Conservation (phyloP, 345 rosid genomes). For the Linum usitatissimum region DNA sequence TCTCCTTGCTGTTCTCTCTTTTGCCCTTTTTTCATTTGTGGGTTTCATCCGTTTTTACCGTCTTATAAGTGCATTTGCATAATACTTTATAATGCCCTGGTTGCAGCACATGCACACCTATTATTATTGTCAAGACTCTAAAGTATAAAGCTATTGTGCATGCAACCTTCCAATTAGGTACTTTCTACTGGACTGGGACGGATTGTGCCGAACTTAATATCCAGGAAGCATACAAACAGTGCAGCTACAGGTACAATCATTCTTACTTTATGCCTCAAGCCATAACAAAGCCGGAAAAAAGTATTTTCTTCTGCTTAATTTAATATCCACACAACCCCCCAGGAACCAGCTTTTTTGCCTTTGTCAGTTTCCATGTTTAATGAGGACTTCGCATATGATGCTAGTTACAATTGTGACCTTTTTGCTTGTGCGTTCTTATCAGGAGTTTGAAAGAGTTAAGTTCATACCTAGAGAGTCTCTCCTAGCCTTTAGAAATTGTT, state of each 20-base stretch:
- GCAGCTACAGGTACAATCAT: conserved; percentile 74
- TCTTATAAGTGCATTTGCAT: conserved; percentile 8
- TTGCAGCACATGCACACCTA: conserved; percentile 3
- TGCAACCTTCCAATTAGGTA: conserved; percentile 36
- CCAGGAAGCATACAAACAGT: conserved; percentile 96
- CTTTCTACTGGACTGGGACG: conserved; percentile 99
- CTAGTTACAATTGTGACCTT: no score
- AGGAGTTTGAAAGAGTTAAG: no score
- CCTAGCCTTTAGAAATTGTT: no score
- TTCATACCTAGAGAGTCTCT: no score
- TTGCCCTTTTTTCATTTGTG: background rate
- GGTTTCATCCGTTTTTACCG: background rate
- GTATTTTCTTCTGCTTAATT: background rate
- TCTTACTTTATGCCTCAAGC: background rate
- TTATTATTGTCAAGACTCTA: conserved; percentile 8
- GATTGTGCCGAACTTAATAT: conserved; percentile 95
- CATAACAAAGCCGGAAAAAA: background rate
- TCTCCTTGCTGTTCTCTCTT: background rate
- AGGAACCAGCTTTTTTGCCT: background rate
- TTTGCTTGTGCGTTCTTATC: no score
- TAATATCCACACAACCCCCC: no score
- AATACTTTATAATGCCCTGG: background rate
- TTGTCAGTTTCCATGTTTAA: background rate
- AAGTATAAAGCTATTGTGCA: conserved; percentile 15
- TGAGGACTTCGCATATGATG: no score